Evolutionary conservation across 1,139 yeast species (phyloP).

Genomic region (Yamadazyma oceani): DNA sequence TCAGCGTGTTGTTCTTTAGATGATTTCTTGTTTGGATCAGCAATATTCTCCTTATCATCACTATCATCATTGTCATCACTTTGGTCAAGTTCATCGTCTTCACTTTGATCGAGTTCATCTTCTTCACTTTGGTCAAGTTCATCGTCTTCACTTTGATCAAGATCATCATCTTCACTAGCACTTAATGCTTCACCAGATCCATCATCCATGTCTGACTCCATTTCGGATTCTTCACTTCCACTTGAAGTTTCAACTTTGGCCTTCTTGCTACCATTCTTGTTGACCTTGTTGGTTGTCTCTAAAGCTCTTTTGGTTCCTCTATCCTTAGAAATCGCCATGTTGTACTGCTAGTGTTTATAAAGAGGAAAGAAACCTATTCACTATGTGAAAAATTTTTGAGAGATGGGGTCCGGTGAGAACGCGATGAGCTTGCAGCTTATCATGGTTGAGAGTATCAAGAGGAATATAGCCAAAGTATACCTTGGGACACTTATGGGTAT

Average conservation of each 20-base stretch:
- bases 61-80: conserved; percentile 18
- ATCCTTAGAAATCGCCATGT: conserved; percentile 23
- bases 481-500: too few species aligned
- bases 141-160: conserved; percentile 4
- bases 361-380: not conserved
- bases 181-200: too few species aligned
- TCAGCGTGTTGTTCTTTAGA: conserved; percentile 78
- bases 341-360: not conserved
- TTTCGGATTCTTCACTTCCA: conserved; percentile 9
- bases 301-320: conserved; percentile 38
- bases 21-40: conserved; percentile 47
- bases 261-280: conserved; percentile 30
- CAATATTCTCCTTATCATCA: conserved; percentile 15
- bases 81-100: conserved; percentile 19
- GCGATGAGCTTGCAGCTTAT: not conserved
- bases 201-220: conserved; percentile 4
- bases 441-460: not conserved
- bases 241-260: conserved; percentile 13
- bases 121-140: conserved; percentile 14
- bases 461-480: not conserved
- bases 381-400: conserved; percentile 6
- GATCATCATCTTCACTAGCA: conserved; percentile 6
- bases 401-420: conserved; percentile 11
- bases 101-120: conserved; percentile 24
- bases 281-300: conserved; percentile 16